Evolutionary conservation across 179 eudicot genomes (phyloP), one percentile per base, ranked within the genome.

Genomic region (Beta corolliflora): DNA sequence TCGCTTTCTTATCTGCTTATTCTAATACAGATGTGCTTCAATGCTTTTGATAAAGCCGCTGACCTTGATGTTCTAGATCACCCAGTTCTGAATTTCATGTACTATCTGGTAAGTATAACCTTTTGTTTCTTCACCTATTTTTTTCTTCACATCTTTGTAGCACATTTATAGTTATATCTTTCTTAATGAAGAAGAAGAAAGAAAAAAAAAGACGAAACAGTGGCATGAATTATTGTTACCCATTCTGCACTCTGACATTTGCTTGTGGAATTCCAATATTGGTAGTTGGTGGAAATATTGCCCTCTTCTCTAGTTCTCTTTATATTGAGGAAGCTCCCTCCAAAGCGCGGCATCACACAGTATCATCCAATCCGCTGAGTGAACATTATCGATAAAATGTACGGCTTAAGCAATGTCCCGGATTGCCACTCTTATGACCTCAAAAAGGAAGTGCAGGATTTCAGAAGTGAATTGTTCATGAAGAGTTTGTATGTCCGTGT

Each of bases 311-410:
- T 95, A 70, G 98, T 94, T 72, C 97, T 95, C 58, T 95, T 92
- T 88, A 94, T 95, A 82, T 77, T 95, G 92, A 89, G 98, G 87
- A 95, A 95, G 86, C 84, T 95, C 81, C 99, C 99, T 67, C 98
- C 99, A 59, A 94, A 94, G 85, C 94, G 98, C 29, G 92, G 92
- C 56, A 83, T 87, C 75, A 90, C 98, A 29, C 97, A 91, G 50
- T 94, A 94, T 87, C 97, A 91, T 84, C 90, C 88, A 65, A 89
- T 95, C 63, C 95, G 92, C 80, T 95, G 77, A 88, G 75, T 16
- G 71, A n/a, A 73, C 80, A 48, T 9, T 48, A 58, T 21, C 2
- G 48, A 50, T 25, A 14, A 14, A 15, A 52, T 50, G 59, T 48
- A 72, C 55, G 56, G 60, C 76, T 81, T 73, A 74, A 18, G 25